A percentile compares a stretch with the other conserved stretches of the same genome.
Evolutionary conservation across 225 moss, liverwort and hornwort genomes (phyloP).

Genomic region (Sphagnum contortum): DNA sequence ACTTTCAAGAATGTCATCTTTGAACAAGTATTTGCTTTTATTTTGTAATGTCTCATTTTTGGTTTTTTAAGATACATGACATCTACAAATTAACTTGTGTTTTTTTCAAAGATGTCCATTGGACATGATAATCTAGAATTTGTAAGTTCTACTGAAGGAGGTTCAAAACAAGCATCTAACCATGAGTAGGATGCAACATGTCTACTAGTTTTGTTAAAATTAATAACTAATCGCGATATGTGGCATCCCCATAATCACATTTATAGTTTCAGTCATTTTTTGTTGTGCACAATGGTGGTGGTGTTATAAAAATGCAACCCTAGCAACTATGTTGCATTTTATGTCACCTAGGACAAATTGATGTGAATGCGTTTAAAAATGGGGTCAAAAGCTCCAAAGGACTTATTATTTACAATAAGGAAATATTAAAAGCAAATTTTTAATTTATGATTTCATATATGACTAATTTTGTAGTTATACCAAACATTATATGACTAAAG

Average conservation of each 20-base stretch:
- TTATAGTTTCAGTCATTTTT: background rate
- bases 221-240: background rate
- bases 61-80: no score
- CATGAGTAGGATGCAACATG: background rate
- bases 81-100: no score
- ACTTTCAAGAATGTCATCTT: no score
- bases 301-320: background rate
- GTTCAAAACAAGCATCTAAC: background rate
- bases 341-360: background rate
- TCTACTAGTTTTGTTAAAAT: background rate
- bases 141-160: no score
- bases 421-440: background rate
- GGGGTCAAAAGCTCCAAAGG: background rate
- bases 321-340: background rate
- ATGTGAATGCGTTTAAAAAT: background rate
- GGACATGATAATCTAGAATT: no score
- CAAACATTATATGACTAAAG: background rate
- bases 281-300: background rate
- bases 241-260: background rate
- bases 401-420: background rate
- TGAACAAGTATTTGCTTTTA: no score
- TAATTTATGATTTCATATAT: background rate
- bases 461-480: no score
- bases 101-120: no score
- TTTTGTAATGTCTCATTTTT: no score